Evolutionary conservation across 495 filamentous ascomycete genomes (phyloP), one percentile per base, ranked within the genome.

Genomic region (Xylaria sp.): DNA sequence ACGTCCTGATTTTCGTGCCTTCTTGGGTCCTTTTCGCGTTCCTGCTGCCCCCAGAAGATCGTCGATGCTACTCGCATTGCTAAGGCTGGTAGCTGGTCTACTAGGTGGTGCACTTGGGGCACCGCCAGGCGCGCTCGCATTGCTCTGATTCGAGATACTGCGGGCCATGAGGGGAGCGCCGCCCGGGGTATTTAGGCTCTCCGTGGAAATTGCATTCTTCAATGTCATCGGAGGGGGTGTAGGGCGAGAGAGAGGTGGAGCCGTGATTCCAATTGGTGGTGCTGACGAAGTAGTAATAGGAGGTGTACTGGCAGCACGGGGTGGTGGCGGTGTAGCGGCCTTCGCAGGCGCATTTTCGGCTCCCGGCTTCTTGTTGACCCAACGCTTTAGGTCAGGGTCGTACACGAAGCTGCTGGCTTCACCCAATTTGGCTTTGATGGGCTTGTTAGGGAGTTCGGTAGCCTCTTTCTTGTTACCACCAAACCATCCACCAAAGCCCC

Each of bases 291-390:
- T 62, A 11, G 67, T 72, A 5, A 74, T 69, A 44, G 80, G 78
- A 66, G 82, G 80, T 61, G 76, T 76, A 52, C 79, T 75, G 15
- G 81, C 77, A 68, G 81, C 72, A n/a, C 80, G 80, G 53, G 86
- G 87, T 9, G 87, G 87, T 0, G 87, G 87, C 0, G 86, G 84
- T 0, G 85, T 83, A 17, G 80, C 76, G 52, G 82, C 80, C 58
- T 87, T 86, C 44, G 80, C 75, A 61, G 76, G 77, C 33, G 80
- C 80, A 33, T 84, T 83, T 57, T 86, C 85, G n/a, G 83, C 80
- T 21, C 90, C 83, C 19, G 89, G 91, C 78, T 98, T 98, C 85
- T 98, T 97, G 81, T 99, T 97, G 81, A 99, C 88, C 97, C 97
- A 99, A 77, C 95, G 93, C 85, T 97, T 97, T 67, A 97, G 86